Conservation (phyloP, 192 early-diverging fungal genomes). For the Rhizophagus sp. region DNA sequence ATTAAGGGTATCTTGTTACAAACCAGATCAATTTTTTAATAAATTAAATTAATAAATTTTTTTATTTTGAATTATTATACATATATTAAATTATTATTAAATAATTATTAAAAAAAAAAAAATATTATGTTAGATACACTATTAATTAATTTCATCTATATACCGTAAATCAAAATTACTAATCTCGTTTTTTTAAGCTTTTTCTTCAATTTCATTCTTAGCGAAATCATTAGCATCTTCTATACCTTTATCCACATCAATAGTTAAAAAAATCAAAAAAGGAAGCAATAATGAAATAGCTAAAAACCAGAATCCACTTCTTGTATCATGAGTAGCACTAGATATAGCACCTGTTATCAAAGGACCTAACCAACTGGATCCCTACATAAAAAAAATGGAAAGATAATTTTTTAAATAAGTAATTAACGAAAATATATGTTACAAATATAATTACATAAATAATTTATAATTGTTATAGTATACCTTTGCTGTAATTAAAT, state of each 20-base stretch:
- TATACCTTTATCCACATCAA: conserved; percentile 56
- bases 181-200: neutral
- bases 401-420: neutral
- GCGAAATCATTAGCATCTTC: conserved; percentile 40
- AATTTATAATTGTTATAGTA: conserved; percentile 30
- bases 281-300: conserved; percentile 45
- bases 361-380: conserved; percentile 47
- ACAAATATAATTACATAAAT: conserved; percentile 23
- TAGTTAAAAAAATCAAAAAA: conserved; percentile 35
- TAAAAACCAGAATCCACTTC: conserved; percentile 52
- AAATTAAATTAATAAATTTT: too few relatives aligned
- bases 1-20: too few relatives aligned
- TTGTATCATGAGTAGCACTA: conserved; percentile 40
- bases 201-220: conserved; percentile 29
- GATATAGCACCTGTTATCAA: conserved; percentile 40
- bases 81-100: too few relatives aligned
- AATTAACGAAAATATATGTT: neutral
- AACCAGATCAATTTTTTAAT: too few relatives aligned
- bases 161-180: too few relatives aligned
- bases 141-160: too few relatives aligned
- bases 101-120: too few relatives aligned
- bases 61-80: too few relatives aligned
- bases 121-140: too few relatives aligned
- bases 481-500: conserved; percentile 64
- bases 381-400: neutral